These are phyloP conservation scores for Coniochaeta prunicola DNA, from an alignment of 2,329 filamentous ascomycete genomes.

Conservation along the genomic window DNA sequence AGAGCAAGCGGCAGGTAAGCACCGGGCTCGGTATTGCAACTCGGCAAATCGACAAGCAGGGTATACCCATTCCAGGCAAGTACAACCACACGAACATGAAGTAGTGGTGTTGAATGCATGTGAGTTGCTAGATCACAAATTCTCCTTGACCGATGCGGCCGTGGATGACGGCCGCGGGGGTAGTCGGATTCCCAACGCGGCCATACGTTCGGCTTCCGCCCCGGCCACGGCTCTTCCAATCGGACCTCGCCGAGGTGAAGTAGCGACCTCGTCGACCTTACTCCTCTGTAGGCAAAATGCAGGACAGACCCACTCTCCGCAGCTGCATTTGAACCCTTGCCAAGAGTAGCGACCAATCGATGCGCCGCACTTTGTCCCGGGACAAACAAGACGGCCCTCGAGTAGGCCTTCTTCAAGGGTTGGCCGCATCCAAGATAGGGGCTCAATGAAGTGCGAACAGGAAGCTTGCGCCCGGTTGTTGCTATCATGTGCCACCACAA, in stretches of 20 bases:
- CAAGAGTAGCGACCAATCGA: slow-evolving; percentile 89
- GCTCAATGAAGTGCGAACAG: slow-evolving; percentile 85
- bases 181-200: slow-evolving; percentile 43
- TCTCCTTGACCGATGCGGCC: slow-evolving; percentile 21
- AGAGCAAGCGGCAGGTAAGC: background rate
- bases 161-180: slow-evolving; percentile 35
- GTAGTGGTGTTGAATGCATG: background rate
- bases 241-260: slow-evolving; percentile 1
- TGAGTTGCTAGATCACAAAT: slow-evolving; percentile 14
- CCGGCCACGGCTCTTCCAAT: slow-evolving; percentile 9
- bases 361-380: slow-evolving; percentile 67
- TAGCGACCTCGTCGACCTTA: slow-evolving; percentile 63
- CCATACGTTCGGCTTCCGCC: slow-evolving; percentile 14
- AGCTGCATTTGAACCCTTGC: slow-evolving; percentile 92
- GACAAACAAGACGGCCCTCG: slow-evolving; percentile 79
- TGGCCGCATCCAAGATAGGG: slow-evolving; percentile 88
- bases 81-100: background rate
- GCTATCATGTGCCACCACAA: slow-evolving; percentile 56
- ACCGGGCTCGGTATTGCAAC: background rate
- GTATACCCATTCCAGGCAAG: background rate
- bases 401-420: slow-evolving; percentile 74
- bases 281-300: slow-evolving; percentile 81
- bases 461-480: slow-evolving; percentile 10
- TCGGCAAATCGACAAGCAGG: background rate
- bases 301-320: slow-evolving; percentile 82